Conservation (phyloP, 179 eudicot species). For the Beta macrorhiza region DNA sequence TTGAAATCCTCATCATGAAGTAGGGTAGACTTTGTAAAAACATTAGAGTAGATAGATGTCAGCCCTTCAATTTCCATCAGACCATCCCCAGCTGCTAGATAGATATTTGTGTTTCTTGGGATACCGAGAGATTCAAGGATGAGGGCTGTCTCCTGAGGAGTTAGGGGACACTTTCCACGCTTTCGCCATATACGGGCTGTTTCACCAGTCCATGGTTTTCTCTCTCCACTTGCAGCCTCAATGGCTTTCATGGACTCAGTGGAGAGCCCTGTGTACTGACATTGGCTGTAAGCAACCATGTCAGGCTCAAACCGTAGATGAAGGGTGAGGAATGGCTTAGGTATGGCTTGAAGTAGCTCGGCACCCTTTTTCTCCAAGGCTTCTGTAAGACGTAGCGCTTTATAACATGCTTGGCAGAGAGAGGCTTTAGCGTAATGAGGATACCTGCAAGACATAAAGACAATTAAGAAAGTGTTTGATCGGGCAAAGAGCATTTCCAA, state of each 20-base stretch:
- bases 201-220: slow-evolving; percentile 94
- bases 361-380: slow-evolving; percentile 63
- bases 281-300: slow-evolving; percentile 99
- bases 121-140: slow-evolving; percentile 74
- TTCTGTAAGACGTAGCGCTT: slow-evolving; percentile 62
- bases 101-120: slow-evolving; percentile 69
- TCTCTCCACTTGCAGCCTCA: slow-evolving; percentile 68
- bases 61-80: slow-evolving; percentile 84
- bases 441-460: slow-evolving; percentile 48
- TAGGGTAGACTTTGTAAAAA: slow-evolving; percentile 66
- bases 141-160: slow-evolving; percentile 81
- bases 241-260: slow-evolving; percentile 62
- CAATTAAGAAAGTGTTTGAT: not conserved
- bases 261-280: slow-evolving; percentile 67
- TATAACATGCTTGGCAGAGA: slow-evolving; percentile 89
- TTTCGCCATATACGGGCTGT: slow-evolving; percentile 77
- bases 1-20: slow-evolving; percentile 60
- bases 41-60: slow-evolving; percentile 64
- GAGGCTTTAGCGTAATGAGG: slow-evolving; percentile 83
- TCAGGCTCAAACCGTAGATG: slow-evolving; percentile 98
- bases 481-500: no score
- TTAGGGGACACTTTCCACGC: slow-evolving; percentile 95
- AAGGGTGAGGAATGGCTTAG: slow-evolving; percentile 92
- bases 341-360: slow-evolving; percentile 81
- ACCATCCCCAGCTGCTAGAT: slow-evolving; percentile 96